phyloP scores from a whole-genome alignment of 2,329 filamentous ascomycete genomes.

The Spiromastix sp. region DNA sequence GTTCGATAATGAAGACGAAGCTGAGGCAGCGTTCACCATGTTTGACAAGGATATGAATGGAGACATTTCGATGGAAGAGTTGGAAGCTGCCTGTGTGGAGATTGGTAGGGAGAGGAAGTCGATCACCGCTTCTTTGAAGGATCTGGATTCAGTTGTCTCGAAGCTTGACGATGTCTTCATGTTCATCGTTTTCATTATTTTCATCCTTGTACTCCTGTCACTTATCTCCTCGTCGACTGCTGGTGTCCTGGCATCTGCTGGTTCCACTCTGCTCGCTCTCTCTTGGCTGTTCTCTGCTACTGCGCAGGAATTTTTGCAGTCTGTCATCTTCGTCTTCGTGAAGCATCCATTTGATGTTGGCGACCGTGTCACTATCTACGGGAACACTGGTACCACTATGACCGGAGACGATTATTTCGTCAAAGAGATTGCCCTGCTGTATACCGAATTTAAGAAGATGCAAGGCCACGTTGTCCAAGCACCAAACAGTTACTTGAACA shows the following conservation, averaged over 20 bases:
- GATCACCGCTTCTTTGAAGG: conserved; percentile 88
- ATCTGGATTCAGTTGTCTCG: conserved; percentile 83
- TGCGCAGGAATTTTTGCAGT: conserved; percentile 89
- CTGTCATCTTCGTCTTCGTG: conserved; percentile 88
- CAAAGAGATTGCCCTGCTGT: conserved; percentile 83
- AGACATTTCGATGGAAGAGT: conserved; percentile 89
- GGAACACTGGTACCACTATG: conserved; percentile 69
- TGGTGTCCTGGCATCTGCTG: conserved; percentile 78
- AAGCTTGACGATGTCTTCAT: conserved; percentile 85
- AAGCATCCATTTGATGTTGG: conserved; percentile 97
- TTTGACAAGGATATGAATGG: conserved; percentile 97
- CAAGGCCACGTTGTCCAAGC: conserved; percentile 93
- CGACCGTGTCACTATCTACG: conserved; percentile 84
- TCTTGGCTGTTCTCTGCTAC: conserved; percentile 91
- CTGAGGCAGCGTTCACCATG: conserved; percentile 78
- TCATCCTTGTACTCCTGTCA: conserved; percentile 76
- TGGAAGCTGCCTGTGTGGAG: conserved; percentile 87
- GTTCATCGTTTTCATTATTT: conserved; percentile 72
- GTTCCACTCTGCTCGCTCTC: conserved; percentile 75
- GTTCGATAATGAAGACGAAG: conserved; percentile 75
- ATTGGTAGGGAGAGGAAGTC: conserved; percentile 91
- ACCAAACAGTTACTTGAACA: conserved; percentile 88
- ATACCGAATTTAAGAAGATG: conserved; percentile 98
- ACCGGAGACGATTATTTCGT: conserved; percentile 92
- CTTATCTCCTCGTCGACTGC: conserved; percentile 86